Base-by-base conservation (phyloP, 257 asterid genomes). In the Linaria vulgaris region DNA sequence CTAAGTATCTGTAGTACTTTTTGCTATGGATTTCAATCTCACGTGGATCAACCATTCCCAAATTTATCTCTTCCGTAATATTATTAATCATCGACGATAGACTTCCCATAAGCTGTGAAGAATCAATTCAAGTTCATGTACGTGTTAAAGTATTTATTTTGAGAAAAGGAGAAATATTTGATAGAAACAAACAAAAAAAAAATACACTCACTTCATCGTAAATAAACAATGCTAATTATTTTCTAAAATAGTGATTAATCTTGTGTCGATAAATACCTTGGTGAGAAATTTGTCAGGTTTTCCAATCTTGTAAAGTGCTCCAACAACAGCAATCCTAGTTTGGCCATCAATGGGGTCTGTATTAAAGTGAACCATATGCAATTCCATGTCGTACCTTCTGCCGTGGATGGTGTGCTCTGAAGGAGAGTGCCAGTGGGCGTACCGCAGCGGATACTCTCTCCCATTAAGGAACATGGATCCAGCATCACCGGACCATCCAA, bases 401-500 rank as follows among this genome's bases (percentile, higher is more conserved):
- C 85, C 78, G 30, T 74, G 45, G 47, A 80, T 61, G 7, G 82
- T 76, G 63, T 76, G 82, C 54, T 80, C 85, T 0, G 85, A 80
- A 24, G 85, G 80, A 60, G 82, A 76, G 53, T 80, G 85, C 82
- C 85, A 76, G 19, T 80, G 85, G 54, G 69, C 70, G 53, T 77
- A 73, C 39, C 3, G 55, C 14, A 80, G 80, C 0, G 39, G 21
- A 27, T 76, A 80, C 12, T 68, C 46, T 10, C 69, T 80, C 31
- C 62, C 69, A 34, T 74, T 76, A 30, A 80, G 68, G 9, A 6
- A 6, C 0, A 53, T 10, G 0, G 56, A 49, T 49, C 56, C 56
- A 49, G 25, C 56, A 49, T 49, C 56, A 19, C 56, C 56, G 2
- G 20, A 20, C 31, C 45, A n/a, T 16, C n/a, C 17, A 55, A 55